phyloP scores from a whole-genome alignment of 2,329 filamentous ascomycete species.

The Phialocephala subalpina region DNA sequence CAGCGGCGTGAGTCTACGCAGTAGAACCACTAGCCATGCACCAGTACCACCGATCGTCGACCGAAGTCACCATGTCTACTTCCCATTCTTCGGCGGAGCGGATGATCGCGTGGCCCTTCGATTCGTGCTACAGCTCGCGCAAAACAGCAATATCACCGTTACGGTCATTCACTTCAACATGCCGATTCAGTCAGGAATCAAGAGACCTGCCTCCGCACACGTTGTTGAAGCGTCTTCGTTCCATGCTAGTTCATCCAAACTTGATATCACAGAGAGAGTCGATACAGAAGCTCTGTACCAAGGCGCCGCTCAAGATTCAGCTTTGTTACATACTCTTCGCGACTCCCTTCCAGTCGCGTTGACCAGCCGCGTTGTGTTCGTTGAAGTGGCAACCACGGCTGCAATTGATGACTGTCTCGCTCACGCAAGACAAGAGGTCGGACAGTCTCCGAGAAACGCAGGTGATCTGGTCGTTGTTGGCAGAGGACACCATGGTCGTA shows the following conservation, averaged over 20 bases:
- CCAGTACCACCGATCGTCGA: constrained; percentile 66
- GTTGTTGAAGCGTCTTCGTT: neutral
- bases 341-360: constrained; percentile 62
- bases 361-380: constrained; percentile 64
- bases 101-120: constrained; percentile 84
- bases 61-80: constrained; percentile 82
- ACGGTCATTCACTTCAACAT: constrained; percentile 71
- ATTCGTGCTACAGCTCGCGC: constrained; percentile 84
- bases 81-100: constrained; percentile 84
- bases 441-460: constrained; percentile 67
- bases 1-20: constrained; percentile 67
- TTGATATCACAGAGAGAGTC: constrained; percentile 32
- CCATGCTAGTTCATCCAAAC: constrained; percentile 24
- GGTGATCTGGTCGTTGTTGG: constrained; percentile 77
- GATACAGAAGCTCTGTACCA: constrained; percentile 37
- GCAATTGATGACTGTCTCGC: constrained; percentile 52
- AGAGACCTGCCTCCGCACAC: constrained; percentile 30
- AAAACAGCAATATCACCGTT: constrained; percentile 79
- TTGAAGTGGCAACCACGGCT: constrained; percentile 52
- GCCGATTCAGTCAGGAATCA: constrained; percentile 32
- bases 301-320: constrained; percentile 42
- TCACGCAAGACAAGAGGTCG: constrained; percentile 65
- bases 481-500: constrained; percentile 40
- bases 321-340: constrained; percentile 64
- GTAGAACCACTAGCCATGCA: constrained; percentile 51